Percentiles rank a stretch among this genome's conserved stretches.
These are phyloP conservation scores for Fusarium equiseti DNA, from an alignment of 2,329 filamentous ascomycete species.

Conservation along the genomic window DNA sequence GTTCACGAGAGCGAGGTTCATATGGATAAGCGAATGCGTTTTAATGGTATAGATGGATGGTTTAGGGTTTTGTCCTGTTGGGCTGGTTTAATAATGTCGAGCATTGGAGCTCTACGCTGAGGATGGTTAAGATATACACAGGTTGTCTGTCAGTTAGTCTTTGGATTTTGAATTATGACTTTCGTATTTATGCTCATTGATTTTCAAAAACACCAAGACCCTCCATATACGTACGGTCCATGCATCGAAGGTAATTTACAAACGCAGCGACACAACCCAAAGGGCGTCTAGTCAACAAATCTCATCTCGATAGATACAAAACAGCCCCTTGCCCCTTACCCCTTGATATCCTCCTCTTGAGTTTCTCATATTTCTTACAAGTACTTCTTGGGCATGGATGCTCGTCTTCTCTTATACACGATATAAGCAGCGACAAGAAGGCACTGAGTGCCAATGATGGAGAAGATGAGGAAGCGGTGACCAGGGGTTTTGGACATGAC, in stretches of 20 bases:
- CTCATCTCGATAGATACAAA: constrained; percentile 31
- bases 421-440: constrained; percentile 77
- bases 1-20: neutral
- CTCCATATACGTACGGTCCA: constrained; percentile 36
- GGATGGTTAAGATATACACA: constrained; percentile 4
- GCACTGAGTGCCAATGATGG: constrained; percentile 81
- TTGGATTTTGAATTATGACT: constrained; percentile 12
- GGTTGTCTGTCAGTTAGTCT: neutral
- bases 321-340: neutral
- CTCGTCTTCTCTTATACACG: constrained; percentile 82
- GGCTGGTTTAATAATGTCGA: neutral
- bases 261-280: constrained; percentile 24
- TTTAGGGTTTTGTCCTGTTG: neutral
- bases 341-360: constrained; percentile 15
- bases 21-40: neutral
- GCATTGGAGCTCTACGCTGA: constrained; percentile 2
- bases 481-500: constrained; percentile 62
- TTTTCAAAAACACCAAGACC: constrained; percentile 28
- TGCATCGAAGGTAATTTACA: constrained; percentile 42
- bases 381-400: constrained; percentile 90
- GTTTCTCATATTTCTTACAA: constrained; percentile 62
- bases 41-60: constrained; percentile 7
- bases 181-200: constrained; percentile 41
- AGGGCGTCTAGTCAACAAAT: constrained; percentile 24
- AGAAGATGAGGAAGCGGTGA: constrained; percentile 70